Evolutionary conservation across 495 filamentous ascomycete species (phyloP).

Genomic region (Aspergillus carlsbadensis): DNA sequence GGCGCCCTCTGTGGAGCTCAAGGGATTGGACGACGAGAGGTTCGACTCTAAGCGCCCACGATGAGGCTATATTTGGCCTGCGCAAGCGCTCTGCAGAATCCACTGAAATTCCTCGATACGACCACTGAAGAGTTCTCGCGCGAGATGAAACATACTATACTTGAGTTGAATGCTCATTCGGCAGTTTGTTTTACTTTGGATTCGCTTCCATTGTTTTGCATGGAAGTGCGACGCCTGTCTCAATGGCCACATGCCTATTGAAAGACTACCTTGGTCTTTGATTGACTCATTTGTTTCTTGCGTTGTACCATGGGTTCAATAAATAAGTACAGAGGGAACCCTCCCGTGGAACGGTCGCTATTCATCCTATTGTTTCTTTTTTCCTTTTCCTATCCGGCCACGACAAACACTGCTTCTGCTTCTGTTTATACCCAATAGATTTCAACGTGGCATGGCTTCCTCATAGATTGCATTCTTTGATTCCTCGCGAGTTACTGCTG

Average conservation of each 20-base stretch:
- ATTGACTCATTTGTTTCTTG: background rate
- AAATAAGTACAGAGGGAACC: background rate
- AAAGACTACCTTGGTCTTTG: slow-evolving; percentile 7
- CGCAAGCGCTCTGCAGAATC: slow-evolving; percentile 16
- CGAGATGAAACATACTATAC: slow-evolving; percentile 19
- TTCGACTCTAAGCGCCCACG: slow-evolving; percentile 19
- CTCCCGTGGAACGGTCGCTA: background rate
- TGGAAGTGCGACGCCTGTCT: background rate
- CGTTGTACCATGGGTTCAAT: slow-evolving; percentile 3
- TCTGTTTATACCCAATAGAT: slow-evolving; percentile 16
- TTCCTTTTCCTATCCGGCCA: background rate
- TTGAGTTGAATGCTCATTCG: background rate
- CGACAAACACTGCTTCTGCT: slow-evolving; percentile 4
- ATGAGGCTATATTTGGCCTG: slow-evolving; percentile 17
- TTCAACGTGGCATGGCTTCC: slow-evolving; percentile 16
- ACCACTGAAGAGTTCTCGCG: background rate
- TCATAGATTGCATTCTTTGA: slow-evolving; percentile 11
- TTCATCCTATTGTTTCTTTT: slow-evolving; percentile 11
- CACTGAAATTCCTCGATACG: background rate
- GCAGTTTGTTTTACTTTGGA: background rate
- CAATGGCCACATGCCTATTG: slow-evolving; percentile 2
- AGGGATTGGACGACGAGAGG: slow-evolving; percentile 18
- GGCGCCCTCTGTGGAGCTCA: slow-evolving; percentile 6
- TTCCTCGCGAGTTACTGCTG: slow-evolving; percentile 14
- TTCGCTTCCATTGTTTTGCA: background rate